Evolutionary conservation across 1,284 basidiomycete species (phyloP).

Genomic region (Meira miltonrushii): DNA sequence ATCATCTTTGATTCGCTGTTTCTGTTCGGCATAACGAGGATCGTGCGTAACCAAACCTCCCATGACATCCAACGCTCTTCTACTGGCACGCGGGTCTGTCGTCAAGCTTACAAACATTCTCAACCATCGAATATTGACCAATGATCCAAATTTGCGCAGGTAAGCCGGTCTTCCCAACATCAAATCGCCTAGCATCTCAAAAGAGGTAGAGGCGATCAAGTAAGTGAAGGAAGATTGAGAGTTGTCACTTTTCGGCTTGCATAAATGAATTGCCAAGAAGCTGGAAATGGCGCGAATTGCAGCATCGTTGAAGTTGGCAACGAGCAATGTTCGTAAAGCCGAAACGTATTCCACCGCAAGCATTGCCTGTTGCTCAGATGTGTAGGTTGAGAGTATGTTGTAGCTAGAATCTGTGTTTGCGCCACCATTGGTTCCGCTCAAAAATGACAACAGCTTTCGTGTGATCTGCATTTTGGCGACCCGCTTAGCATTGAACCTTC

Average conservation of each 20-base stretch:
- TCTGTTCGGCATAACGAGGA: slow-evolving; percentile 18
- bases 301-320: slow-evolving; percentile 61
- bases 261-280: slow-evolving; percentile 76
- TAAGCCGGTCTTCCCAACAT: slow-evolving; percentile 23
- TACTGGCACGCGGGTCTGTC: slow-evolving; percentile 23
- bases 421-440: neutral
- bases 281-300: slow-evolving; percentile 77
- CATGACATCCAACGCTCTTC: slow-evolving; percentile 27
- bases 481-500: slow-evolving; percentile 37
- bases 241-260: slow-evolving; percentile 36
- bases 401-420: neutral
- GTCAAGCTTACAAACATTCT: slow-evolving; percentile 41
- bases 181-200: slow-evolving; percentile 22
- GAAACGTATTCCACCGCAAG: neutral
- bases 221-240: neutral
- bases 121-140: slow-evolving; percentile 36
- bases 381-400: neutral
- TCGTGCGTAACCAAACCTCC: slow-evolving; percentile 18
- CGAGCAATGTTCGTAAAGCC: slow-evolving; percentile 18
- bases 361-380: no score
- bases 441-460: slow-evolving; percentile 56
- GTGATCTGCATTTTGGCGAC: slow-evolving; percentile 58
- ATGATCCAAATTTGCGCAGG: slow-evolving; percentile 21
- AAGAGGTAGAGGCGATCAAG: slow-evolving; percentile 4
- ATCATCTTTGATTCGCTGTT: slow-evolving; percentile 24